A percentile compares a stretch with the other conserved stretches of the same genome.
Evolutionary conservation across 192 early-diverging fungal species (phyloP).

Genomic region (Chytriomyces sp.): DNA sequence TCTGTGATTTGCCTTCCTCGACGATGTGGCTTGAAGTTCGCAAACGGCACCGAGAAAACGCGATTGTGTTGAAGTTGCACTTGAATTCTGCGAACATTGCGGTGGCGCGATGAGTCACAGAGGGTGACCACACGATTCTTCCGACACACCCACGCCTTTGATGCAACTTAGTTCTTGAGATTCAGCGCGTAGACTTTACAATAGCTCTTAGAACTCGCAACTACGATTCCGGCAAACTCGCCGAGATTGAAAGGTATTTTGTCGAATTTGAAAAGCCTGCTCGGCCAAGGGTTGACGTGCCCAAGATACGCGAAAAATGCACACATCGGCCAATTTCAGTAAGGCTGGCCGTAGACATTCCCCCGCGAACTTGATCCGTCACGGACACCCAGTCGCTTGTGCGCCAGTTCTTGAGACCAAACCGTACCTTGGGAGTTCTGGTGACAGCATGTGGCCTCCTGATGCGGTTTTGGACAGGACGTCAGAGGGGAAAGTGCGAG

Average conservation of each 20-base stretch:
- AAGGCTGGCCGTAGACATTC: neutral
- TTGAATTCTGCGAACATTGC: slow-evolving; percentile 14
- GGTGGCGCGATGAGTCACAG: neutral
- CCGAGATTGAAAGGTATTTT: neutral
- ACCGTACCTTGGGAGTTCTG: too few species aligned
- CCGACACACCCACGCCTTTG: neutral
- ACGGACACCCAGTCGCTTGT: slow-evolving; percentile 1
- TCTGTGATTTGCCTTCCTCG: slow-evolving; percentile 11
- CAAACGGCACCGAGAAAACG: slow-evolving; percentile 1
- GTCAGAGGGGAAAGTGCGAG: too few species aligned
- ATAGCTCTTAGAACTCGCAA: neutral
- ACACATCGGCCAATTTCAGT: neutral
- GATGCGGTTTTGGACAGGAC: too few species aligned
- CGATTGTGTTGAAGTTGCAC: neutral
- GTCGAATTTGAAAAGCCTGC: slow-evolving; percentile 15
- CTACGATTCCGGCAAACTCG: neutral
- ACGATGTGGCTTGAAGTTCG: slow-evolving; percentile 16
- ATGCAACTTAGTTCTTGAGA: neutral
- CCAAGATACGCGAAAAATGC: slow-evolving; percentile 16
- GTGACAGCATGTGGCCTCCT: too few species aligned
- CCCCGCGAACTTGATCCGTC: slow-evolving; percentile 7
- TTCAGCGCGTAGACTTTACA: slow-evolving; percentile 12
- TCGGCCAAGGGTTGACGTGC: slow-evolving; percentile 30
- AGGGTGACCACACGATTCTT: neutral
- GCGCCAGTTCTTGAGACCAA: too few species aligned